phyloP scores from a whole-genome alignment of 805 yeast species.

The Starmerella potacharoeniae region DNA sequence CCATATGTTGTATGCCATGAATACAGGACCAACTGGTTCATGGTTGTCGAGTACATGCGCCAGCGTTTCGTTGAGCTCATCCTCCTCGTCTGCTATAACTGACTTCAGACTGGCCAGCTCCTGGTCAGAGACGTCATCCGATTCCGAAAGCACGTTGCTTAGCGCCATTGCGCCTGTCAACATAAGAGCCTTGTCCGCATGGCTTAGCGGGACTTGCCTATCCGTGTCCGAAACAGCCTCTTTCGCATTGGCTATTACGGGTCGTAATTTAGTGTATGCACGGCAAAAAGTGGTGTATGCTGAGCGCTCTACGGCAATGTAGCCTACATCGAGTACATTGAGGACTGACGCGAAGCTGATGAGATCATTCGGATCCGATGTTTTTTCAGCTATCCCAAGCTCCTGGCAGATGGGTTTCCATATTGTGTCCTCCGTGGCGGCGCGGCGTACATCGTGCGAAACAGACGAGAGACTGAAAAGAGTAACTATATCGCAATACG shows the following conservation, averaged over 20 bases:
- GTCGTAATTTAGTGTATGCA: not conserved
- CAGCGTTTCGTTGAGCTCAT: not conserved
- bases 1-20: not conserved
- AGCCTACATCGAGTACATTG: conserved; percentile 9
- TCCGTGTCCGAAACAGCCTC: not conserved
- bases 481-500: conserved; percentile 2
- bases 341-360: not conserved
- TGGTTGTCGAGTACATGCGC: not conserved
- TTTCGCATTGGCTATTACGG: not conserved
- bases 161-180: not conserved
- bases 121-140: not conserved
- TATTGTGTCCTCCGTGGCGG: conserved; percentile 3
- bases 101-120: not conserved
- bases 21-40: not conserved
- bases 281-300: conserved; percentile 9
- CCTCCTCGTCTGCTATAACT: not conserved
- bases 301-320: not conserved
- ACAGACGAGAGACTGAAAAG: not conserved
- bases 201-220: not conserved
- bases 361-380: not conserved
- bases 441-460: conserved; percentile 1
- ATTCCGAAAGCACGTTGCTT: not conserved
- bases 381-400: conserved; percentile 4
- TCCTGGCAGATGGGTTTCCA: conserved; percentile 11
- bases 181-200: not conserved